Evolutionary conservation across 106 monocot genomes (phyloP).

Genomic region (Platanthera zijinensis): DNA sequence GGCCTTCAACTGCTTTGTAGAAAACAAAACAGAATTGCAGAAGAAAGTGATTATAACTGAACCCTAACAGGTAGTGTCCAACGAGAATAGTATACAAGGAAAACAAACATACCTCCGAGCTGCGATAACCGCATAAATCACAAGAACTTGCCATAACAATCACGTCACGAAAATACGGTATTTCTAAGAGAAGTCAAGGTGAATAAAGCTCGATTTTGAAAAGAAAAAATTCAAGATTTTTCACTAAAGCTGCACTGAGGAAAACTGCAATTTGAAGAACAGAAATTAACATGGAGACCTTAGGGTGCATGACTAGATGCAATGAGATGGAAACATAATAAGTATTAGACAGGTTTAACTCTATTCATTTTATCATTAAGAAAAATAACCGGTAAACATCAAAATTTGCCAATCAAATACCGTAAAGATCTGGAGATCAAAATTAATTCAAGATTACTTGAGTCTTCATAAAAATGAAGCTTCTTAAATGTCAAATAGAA

Average conservation of each 20-base stretch:
- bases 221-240: background rate
- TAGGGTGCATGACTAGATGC: too few species aligned
- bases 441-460: too few species aligned
- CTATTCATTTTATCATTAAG: too few species aligned
- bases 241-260: background rate
- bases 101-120: conserved; percentile 66
- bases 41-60: background rate
- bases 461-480: too few species aligned
- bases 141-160: conserved; percentile 91
- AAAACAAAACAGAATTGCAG: conserved; percentile 2
- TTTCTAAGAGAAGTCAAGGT: conserved; percentile 52
- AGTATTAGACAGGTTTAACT: too few species aligned
- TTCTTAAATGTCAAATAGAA: too few species aligned
- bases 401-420: too few species aligned
- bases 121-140: conserved; percentile 94
- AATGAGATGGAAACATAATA: too few species aligned
- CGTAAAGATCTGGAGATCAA: too few species aligned
- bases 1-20: conserved; percentile 59
- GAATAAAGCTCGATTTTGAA: conserved; percentile 1
- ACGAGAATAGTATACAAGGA: background rate
- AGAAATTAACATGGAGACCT: too few species aligned
- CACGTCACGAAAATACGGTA: conserved; percentile 97
- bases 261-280: background rate
- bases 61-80: background rate
- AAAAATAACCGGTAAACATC: too few species aligned